Percentiles rank a stretch among this genome's conserved stretches.
Conservation (phyloP, 176 grass and related monocot genomes). For the Ananas comosus region DNA sequence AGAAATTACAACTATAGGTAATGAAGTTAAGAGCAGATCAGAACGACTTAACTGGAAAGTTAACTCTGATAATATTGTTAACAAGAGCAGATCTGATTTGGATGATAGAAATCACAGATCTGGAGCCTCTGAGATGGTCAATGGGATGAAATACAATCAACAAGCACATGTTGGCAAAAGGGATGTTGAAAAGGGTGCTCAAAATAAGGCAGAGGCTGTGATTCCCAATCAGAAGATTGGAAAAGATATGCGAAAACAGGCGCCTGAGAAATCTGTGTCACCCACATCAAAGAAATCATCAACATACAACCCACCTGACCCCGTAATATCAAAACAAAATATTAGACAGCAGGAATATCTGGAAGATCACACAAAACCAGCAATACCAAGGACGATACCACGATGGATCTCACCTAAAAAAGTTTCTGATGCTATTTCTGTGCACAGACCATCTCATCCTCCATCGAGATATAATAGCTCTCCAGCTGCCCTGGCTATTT, state of each 20-base stretch:
- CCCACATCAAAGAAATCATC: slow-evolving; percentile 45
- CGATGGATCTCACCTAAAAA: slow-evolving; percentile 77
- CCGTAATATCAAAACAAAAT: slow-evolving; percentile 27
- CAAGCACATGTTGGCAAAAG: slow-evolving; percentile 25
- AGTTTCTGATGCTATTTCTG: slow-evolving; percentile 51
- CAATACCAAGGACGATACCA: slow-evolving; percentile 43
- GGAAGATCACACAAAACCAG: slow-evolving; percentile 29
- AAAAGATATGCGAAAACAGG: slow-evolving; percentile 34
- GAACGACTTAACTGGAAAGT: slow-evolving; percentile 18
- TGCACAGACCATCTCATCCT: slow-evolving; percentile 60
- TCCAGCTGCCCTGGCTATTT: slow-evolving; percentile 72
- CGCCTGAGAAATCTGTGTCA: slow-evolving; percentile 41
- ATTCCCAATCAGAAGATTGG: slow-evolving; percentile 26
- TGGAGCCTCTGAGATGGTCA: slow-evolving; percentile 30
- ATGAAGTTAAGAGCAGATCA: slow-evolving; percentile 24
- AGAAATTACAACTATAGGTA: slow-evolving; percentile 18
- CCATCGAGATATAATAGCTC: slow-evolving; percentile 78
- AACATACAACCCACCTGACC: slow-evolving; percentile 31
- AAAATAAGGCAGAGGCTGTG: slow-evolving; percentile 43
- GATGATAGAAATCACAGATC: slow-evolving; percentile 44
- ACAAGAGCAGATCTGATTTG: slow-evolving; percentile 27
- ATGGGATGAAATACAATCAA: slow-evolving; percentile 41
- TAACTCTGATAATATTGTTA: slow-evolving; percentile 20
- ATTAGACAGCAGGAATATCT: slow-evolving; percentile 24
- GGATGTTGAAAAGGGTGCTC: slow-evolving; percentile 29